Conservation (phyloP, 257 asterid genomes). For the Mentha longifolia region DNA sequence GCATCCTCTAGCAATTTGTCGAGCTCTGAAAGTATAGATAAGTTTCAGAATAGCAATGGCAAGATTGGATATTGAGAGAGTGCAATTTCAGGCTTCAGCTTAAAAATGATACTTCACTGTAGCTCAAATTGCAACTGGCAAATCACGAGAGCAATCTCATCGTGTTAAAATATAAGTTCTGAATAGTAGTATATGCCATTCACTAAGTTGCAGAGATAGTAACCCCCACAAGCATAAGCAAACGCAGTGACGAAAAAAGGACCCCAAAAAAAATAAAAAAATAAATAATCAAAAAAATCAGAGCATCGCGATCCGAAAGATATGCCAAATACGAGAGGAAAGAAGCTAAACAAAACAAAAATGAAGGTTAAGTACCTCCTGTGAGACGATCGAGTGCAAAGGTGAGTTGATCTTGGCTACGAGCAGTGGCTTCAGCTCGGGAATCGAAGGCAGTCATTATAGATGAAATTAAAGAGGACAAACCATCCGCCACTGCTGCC, state of each 20-base stretch:
- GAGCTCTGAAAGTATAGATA: constrained; percentile 62
- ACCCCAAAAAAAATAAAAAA: too few species aligned
- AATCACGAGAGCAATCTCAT: too few species aligned
- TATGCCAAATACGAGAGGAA: not conserved
- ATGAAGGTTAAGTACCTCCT: constrained; percentile 46
- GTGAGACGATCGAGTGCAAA: constrained; percentile 87
- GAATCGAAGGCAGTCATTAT: constrained; percentile 70
- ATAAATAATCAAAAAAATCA: too few species aligned
- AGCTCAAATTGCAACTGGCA: not conserved
- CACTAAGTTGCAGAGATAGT: not conserved
- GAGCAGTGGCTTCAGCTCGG: constrained; percentile 70
- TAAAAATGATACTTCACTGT: too few species aligned
- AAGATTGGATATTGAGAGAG: constrained; percentile 7
- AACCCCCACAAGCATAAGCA: constrained; percentile 28
- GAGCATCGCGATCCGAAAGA: too few species aligned
- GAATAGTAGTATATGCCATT: not conserved
- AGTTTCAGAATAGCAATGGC: constrained; percentile 12
- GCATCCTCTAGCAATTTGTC: constrained; percentile 94
- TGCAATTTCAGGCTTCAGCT: constrained; percentile 1
- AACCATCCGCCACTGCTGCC: constrained; percentile 59
- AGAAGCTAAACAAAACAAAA: not conserved
- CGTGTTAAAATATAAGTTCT: not conserved
- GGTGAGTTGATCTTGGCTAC: constrained; percentile 76
- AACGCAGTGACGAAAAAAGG: too few species aligned
- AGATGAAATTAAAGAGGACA: constrained; percentile 68